Percentiles rank a stretch among this genome's conserved stretches.
Conservation (phyloP, 2,329 filamentous ascomycete genomes). For the Byssoonygena ceratinophila region DNA sequence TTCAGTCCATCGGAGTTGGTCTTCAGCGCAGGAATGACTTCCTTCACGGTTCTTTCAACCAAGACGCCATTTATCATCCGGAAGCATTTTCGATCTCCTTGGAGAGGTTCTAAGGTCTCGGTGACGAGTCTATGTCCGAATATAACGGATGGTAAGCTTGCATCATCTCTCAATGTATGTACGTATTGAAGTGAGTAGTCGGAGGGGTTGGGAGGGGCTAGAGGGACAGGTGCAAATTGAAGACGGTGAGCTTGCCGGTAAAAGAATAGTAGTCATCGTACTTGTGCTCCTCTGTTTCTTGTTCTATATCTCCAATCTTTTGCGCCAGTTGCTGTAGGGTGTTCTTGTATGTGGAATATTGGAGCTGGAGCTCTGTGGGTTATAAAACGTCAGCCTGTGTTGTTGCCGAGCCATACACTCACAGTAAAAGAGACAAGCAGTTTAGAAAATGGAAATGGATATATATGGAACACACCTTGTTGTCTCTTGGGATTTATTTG, state of each 20-base stretch:
- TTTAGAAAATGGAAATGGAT: not conserved
- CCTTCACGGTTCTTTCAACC: slow-evolving; percentile 84
- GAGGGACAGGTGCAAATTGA: not conserved
- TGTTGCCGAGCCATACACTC: not conserved
- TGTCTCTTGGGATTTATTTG: slow-evolving; percentile 37
- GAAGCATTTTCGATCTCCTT: slow-evolving; percentile 87
- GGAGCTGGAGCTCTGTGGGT: slow-evolving; percentile 38
- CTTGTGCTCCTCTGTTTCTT: slow-evolving; percentile 98
- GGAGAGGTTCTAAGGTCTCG: slow-evolving; percentile 75
- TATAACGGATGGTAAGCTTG: slow-evolving; percentile 1
- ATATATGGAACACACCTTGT: slow-evolving; percentile 31
- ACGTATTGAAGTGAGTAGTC: not conserved
- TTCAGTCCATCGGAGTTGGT: slow-evolving; percentile 90
- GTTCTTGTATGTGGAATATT: slow-evolving; percentile 50
- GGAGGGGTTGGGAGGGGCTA: not conserved
- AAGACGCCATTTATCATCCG: slow-evolving; percentile 97
- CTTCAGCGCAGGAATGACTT: slow-evolving; percentile 80
- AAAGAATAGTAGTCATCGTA: slow-evolving; percentile 38
- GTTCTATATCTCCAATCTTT: slow-evolving; percentile 95
- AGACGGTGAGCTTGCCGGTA: not conserved
- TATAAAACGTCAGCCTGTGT: not conserved
- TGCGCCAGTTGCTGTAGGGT: slow-evolving; percentile 82
- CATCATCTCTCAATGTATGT: not conserved
- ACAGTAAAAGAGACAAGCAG: not conserved
- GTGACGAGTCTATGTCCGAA: slow-evolving; percentile 65